Evolutionary conservation across 2,329 filamentous ascomycete genomes (phyloP).

Genomic region (Xylariaceae sp.): DNA sequence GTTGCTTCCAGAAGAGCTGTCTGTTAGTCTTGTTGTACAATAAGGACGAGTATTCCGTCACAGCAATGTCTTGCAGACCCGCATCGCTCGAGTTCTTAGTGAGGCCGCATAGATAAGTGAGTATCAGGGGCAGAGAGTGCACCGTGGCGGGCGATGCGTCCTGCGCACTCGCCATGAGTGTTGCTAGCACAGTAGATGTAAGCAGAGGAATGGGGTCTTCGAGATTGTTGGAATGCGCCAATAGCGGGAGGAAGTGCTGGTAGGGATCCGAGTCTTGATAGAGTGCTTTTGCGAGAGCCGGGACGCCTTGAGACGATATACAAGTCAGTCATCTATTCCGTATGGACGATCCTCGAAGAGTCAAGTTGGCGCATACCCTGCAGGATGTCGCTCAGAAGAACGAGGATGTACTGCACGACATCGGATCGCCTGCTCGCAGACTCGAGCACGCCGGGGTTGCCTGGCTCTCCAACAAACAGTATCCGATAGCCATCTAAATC

Average conservation of each 20-base stretch:
- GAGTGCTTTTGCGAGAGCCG: constrained; percentile 70
- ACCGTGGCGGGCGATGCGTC: constrained; percentile 61
- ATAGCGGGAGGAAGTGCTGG: constrained; percentile 75
- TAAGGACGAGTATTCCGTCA: constrained; percentile 82
- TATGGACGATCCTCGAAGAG: too few species aligned
- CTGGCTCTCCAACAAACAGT: constrained; percentile 73
- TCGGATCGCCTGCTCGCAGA: constrained; percentile 79
- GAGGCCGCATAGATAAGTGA: constrained; percentile 78
- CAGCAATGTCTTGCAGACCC: constrained; percentile 89
- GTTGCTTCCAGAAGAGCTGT: constrained; percentile 84
- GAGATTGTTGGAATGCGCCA: constrained; percentile 66
- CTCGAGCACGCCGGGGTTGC: constrained; percentile 69
- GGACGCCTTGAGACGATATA: constrained; percentile 51
- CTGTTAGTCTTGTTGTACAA: constrained; percentile 70
- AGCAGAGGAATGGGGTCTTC: constrained; percentile 84
- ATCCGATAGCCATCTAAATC: constrained; percentile 75
- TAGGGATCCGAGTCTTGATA: constrained; percentile 73
- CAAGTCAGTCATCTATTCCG: too few species aligned
- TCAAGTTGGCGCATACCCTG: constrained; percentile 66
- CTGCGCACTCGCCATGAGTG: constrained; percentile 64
- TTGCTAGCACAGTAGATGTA: constrained; percentile 79
- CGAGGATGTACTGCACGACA: constrained; percentile 91
- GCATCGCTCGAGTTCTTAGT: constrained; percentile 75
- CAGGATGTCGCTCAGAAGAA: constrained; percentile 80
- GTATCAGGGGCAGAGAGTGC: constrained; percentile 69